Evolutionary conservation across 1,284 basidiomycete genomes (phyloP).

Genomic region (Naganishia albida): DNA sequence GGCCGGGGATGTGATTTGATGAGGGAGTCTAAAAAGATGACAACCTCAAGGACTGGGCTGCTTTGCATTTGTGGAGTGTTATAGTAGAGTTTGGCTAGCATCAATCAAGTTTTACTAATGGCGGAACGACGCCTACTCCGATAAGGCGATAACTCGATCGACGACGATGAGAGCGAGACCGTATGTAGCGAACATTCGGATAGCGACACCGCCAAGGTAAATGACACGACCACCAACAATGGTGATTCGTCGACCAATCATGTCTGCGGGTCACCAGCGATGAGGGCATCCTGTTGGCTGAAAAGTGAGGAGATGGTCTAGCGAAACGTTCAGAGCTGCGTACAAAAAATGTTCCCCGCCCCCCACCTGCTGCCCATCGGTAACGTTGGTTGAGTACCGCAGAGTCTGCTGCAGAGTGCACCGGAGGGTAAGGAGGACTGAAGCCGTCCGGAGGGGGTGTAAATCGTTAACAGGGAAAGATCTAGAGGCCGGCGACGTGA

Average conservation of each 20-base stretch:
- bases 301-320: no score
- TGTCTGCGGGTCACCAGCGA: slow-evolving; percentile 56
- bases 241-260: slow-evolving; percentile 51
- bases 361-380: no score
- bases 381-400: no score
- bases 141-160: slow-evolving; percentile 56
- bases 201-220: slow-evolving; percentile 54
- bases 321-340: no score
- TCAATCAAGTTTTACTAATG: slow-evolving; percentile 46
- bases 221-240: slow-evolving; percentile 53
- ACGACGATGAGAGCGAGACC: slow-evolving; percentile 52
- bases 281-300: slow-evolving; percentile 41
- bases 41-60: background rate
- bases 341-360: slow-evolving; percentile 50
- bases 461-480: no score
- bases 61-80: background rate
- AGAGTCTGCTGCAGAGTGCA: no score
- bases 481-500: no score
- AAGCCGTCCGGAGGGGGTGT: no score
- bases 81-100: slow-evolving; percentile 1
- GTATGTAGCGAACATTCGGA: slow-evolving; percentile 58
- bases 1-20: slow-evolving; percentile 20
- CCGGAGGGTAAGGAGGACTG: no score
- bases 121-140: slow-evolving; percentile 56
- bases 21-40: background rate